Base-by-base conservation (phyloP, 441 rosid species). In the Daphne laureola region DNA sequence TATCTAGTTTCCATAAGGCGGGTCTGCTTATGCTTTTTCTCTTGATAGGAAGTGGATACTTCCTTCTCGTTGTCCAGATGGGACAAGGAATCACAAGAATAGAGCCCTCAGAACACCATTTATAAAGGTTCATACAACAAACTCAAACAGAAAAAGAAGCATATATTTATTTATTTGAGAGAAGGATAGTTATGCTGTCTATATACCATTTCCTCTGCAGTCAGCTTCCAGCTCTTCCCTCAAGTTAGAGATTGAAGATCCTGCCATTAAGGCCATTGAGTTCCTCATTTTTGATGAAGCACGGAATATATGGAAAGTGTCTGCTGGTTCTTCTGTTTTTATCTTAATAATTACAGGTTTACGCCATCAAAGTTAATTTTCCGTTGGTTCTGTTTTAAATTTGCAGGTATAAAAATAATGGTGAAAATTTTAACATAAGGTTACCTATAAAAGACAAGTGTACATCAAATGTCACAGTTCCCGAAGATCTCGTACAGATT, bases 101-200 rank as follows among this genome's bases (percentile, higher is more conserved):
- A 87, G 82, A 75, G 99, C 97, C 43, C 87, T 93, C 55, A 81
- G 99, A 78, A 80, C 88, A 69, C 95, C 97, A 54, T 90, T 93
- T 56, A 71, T 77, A 25, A 81, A 77, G 68, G 99, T 90, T 73
- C 65, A 87, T 72, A 52, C 47, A 31, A 31, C 2, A 9, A 31
- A 31, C 38, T 31, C 53, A 17, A 53, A 49, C 55, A 17, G 51
- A 12, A 7, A 31, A 7, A 6, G 38, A 31, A 2, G 38, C 38
- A 31, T 27, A 4, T 27, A 27, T 31, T 31, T 9, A 31, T 31
- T 9, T 31, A 6, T 31, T 9, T 31, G 4, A 31, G 38, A 31
- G 11, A 31, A 53, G 63, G 58, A 25, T 51, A 53, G 23, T 49
- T 46, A 63, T 53, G 54, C 31, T 65, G 49, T 49, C 59, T 53